Base-by-base conservation (phyloP, 257 asterid species). In the Rubia yunnanensis region DNA sequence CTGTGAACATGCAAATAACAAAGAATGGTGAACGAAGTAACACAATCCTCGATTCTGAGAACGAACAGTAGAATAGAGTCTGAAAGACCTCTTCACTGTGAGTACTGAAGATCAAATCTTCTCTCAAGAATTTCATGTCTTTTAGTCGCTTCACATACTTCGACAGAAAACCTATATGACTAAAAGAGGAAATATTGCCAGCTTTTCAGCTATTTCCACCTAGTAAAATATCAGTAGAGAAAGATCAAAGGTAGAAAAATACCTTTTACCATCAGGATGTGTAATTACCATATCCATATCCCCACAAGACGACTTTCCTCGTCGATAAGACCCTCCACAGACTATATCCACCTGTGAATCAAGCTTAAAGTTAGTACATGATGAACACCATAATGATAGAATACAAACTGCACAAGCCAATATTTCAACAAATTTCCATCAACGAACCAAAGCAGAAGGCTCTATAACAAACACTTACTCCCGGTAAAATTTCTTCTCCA, bases 261-360 rank as follows among this genome's bases (percentile, higher is more conserved):
- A 89, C 97, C 97, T 89, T 82, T 76, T 82, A 32, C 96, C 88
- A 84, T 92, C 99, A 68, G 88, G 84, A 72, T 92, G 99, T 6
- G 99, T 92, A 73, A 89, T 73, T 69, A 92, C 85, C 73, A 89
- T 73, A 68, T 92, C 99, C 92, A 92, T 64, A 77, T 92, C 99
- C 75, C 99, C 99, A 77, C 99, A 89, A 64, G 96, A 72, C 66
- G 91, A 79, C 77, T 87, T 89, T 74, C 99, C 99, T 58, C 99
- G 97, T 73, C 97, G 85, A 62, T 81, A 92, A 66, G 97, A 92
- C 76, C 97, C 99, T 76, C 99, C 97, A 74, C 99, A 92, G 63
- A 89, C 73, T 73, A 92, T 72, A 59, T 36, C 70, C 46, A 82
- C 94, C 99, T 92, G 78, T 73, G 55, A 74, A 74, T 23, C 53